phyloP scores from a whole-genome alignment of 2,329 filamentous ascomycete species.

The Talaromyces sp. region DNA sequence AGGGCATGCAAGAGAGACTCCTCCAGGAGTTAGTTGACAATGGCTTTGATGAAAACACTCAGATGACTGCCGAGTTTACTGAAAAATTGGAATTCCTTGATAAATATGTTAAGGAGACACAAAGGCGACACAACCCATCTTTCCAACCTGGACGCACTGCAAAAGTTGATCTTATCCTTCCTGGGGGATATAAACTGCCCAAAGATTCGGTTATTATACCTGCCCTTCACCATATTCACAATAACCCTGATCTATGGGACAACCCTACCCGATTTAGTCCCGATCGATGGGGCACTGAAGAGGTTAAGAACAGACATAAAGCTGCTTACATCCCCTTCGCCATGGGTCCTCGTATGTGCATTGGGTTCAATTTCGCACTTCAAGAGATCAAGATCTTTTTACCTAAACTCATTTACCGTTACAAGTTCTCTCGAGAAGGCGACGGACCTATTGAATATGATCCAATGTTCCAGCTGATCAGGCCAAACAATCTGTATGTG shows the following conservation, averaged over 20 bases:
- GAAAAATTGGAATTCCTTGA: slow-evolving; percentile 38
- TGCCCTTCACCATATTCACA: slow-evolving; percentile 41
- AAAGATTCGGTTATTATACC: slow-evolving; percentile 50
- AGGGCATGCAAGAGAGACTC: slow-evolving; percentile 52
- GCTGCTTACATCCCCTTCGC: slow-evolving; percentile 57
- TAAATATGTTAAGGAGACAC: slow-evolving; percentile 57
- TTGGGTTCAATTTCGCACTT: slow-evolving; percentile 61
- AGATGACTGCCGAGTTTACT: slow-evolving; percentile 42
- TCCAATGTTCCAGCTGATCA: slow-evolving; percentile 54
- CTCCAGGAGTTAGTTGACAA: slow-evolving; percentile 55
- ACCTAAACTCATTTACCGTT: slow-evolving; percentile 54
- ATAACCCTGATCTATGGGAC: slow-evolving; percentile 53
- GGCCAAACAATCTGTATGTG: slow-evolving; percentile 52
- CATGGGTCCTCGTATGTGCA: slow-evolving; percentile 52
- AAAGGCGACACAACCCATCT: slow-evolving; percentile 55
- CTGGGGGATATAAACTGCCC: slow-evolving; percentile 54
- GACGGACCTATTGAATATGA: slow-evolving; percentile 53
- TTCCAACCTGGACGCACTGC: slow-evolving; percentile 58
- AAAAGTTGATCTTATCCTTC: slow-evolving; percentile 51
- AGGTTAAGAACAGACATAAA: slow-evolving; percentile 48
- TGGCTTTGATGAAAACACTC: slow-evolving; percentile 38
- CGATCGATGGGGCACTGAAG: slow-evolving; percentile 54
- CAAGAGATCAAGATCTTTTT: slow-evolving; percentile 55
- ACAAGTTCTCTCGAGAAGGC: slow-evolving; percentile 50
- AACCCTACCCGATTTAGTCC: slow-evolving; percentile 55